Evolutionary conservation across 2,329 filamentous ascomycete species (phyloP).

Genomic region (Nemania sp.): DNA sequence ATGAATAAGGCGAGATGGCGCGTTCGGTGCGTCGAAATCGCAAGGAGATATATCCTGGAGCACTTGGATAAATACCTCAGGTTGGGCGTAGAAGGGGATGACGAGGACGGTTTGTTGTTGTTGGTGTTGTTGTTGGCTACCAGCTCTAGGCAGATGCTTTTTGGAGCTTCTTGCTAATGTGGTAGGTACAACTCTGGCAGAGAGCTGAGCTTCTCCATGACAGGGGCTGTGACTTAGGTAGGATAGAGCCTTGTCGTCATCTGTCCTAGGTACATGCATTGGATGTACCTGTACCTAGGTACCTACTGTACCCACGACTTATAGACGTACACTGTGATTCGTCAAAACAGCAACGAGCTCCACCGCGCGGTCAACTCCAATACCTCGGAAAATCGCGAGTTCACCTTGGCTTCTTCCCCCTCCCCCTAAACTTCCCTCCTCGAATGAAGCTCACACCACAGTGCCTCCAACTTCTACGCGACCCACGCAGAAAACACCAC

Average conservation of each 20-base stretch:
- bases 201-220: not conserved
- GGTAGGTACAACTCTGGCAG: no score
- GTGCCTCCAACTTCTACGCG: constrained; percentile 10
- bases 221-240: not conserved
- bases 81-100: not conserved
- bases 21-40: not conserved
- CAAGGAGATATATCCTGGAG: not conserved
- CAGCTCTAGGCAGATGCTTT: constrained; percentile 24
- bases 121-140: not conserved
- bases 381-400: constrained; percentile 9
- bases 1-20: not conserved
- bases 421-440: not conserved
- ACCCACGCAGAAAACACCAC: constrained; percentile 9
- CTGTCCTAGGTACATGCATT: no score
- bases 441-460: constrained; percentile 15
- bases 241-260: constrained; percentile 1
- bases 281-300: not conserved
- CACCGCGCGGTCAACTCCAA: not conserved
- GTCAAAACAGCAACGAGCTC: not conserved
- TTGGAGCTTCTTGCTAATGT: constrained; percentile 11
- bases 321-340: no score
- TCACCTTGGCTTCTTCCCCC: not conserved
- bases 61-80: not conserved
- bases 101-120: not conserved
- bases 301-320: not conserved